phyloP scores from a whole-genome alignment of 176 grass and related monocot genomes.

The Luzula sylvatica region DNA sequence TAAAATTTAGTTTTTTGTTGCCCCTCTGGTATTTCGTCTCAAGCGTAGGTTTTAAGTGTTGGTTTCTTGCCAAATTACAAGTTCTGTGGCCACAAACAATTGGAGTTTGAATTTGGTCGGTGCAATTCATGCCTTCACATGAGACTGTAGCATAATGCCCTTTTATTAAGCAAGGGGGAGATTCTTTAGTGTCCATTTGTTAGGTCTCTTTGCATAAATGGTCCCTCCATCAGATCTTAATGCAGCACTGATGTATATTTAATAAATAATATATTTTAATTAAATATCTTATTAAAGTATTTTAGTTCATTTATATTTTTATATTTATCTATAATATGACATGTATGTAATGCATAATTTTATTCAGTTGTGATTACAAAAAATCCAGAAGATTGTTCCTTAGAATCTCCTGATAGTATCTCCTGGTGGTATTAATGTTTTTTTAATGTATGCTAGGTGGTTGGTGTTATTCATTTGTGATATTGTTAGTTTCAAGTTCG shows the following conservation, averaged over 20 bases:
- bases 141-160: slow-evolving; percentile 6
- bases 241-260: background rate
- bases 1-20: no score
- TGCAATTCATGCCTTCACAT: slow-evolving; percentile 13
- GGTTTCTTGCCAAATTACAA: slow-evolving; percentile 6
- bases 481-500: no score
- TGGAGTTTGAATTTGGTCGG: background rate
- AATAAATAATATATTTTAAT: no score
- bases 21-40: slow-evolving; percentile 10
- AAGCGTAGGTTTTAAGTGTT: slow-evolving; percentile 21
- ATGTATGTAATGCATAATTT: background rate
- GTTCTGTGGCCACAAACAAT: slow-evolving; percentile 19
- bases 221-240: slow-evolving; percentile 8
- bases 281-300: background rate
- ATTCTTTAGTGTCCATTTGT: background rate
- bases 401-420: slow-evolving; percentile 13
- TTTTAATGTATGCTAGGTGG: no score
- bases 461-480: no score
- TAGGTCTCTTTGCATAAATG: slow-evolving; percentile 15
- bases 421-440: no score
- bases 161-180: slow-evolving; percentile 6
- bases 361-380: background rate
- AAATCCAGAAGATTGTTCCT: slow-evolving; percentile 1
- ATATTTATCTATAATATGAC: background rate
- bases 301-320: background rate